Evolutionary conservation across 2,329 filamentous ascomycete species (phyloP).

Genomic region (Monosporascus sp.): DNA sequence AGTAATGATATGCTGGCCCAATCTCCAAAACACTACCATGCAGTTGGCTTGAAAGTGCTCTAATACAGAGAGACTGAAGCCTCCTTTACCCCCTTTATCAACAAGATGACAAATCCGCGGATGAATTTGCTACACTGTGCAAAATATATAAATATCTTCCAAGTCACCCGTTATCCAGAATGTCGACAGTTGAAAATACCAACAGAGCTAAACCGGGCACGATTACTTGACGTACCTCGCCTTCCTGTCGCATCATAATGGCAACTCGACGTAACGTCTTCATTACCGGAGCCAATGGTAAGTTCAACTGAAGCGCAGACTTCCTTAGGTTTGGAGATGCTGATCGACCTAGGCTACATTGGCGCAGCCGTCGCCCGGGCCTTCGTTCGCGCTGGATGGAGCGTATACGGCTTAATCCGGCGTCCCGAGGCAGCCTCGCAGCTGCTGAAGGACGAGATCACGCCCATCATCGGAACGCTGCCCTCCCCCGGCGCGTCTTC

Average conservation of each 20-base stretch:
- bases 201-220: too few species aligned
- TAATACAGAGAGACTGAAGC: background rate
- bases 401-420: slow-evolving; percentile 38
- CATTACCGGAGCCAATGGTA: slow-evolving; percentile 40
- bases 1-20: background rate
- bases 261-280: slow-evolving; percentile 25
- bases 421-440: slow-evolving; percentile 21
- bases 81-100: background rate
- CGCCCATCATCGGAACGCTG: slow-evolving; percentile 35
- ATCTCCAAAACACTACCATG: background rate
- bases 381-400: slow-evolving; percentile 40
- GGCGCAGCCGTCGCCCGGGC: slow-evolving; percentile 38
- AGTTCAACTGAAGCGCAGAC: background rate
- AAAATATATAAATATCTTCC: background rate
- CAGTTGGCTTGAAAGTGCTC: background rate
- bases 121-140: background rate
- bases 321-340: background rate
- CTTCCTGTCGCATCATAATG: background rate
- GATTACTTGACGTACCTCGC: too few species aligned
- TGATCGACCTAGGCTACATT: slow-evolving; percentile 31
- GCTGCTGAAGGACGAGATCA: slow-evolving; percentile 31
- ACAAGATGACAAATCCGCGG: background rate
- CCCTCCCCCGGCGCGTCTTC: background rate
- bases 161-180: background rate
- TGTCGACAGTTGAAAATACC: background rate